Conservation (phyloP, 177 flowering plant genomes). For the Vitis hybrid region DNA sequence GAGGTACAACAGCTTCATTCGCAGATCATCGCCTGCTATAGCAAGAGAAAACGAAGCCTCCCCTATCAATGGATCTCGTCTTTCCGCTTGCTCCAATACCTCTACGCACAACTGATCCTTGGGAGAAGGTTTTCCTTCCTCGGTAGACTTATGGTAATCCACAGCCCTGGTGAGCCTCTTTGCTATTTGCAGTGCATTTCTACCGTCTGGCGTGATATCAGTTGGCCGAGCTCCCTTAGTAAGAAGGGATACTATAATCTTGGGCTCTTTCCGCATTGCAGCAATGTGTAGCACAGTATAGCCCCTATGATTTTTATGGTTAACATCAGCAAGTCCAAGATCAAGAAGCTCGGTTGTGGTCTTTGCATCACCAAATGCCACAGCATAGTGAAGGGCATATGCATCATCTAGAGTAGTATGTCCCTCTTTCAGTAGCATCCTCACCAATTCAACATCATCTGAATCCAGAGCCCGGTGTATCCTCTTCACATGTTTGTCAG, state of each 20-base stretch:
- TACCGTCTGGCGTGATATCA: constrained; percentile 73
- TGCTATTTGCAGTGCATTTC: constrained; percentile 85
- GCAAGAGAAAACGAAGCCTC: constrained; percentile 89
- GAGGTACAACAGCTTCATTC: constrained; percentile 70
- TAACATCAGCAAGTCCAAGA: constrained; percentile 82
- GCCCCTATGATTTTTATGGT: constrained; percentile 60
- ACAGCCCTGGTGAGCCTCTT: constrained; percentile 68
- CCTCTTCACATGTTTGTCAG: constrained; percentile 78
- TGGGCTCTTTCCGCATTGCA: constrained; percentile 84
- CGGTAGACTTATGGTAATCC: constrained; percentile 50
- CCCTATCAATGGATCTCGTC: constrained; percentile 76
- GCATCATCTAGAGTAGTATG: constrained; percentile 79
- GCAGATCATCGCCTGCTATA: constrained; percentile 78
- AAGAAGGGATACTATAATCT: constrained; percentile 79
- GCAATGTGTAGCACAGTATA: constrained; percentile 88
- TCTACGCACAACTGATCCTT: constrained; percentile 86
- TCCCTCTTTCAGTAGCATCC: constrained; percentile 81
- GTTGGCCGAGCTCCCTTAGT: constrained; percentile 80
- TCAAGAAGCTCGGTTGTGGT: constrained; percentile 80
- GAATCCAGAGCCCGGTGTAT: constrained; percentile 88
- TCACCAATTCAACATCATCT: constrained; percentile 88
- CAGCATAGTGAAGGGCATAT: constrained; percentile 86
- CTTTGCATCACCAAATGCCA: constrained; percentile 83
- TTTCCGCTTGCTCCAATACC: constrained; percentile 90
- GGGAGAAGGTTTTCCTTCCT: constrained; percentile 70